Evolutionary conservation across 2,329 filamentous ascomycete species (phyloP).

Genomic region (Clonostachys rosea): DNA sequence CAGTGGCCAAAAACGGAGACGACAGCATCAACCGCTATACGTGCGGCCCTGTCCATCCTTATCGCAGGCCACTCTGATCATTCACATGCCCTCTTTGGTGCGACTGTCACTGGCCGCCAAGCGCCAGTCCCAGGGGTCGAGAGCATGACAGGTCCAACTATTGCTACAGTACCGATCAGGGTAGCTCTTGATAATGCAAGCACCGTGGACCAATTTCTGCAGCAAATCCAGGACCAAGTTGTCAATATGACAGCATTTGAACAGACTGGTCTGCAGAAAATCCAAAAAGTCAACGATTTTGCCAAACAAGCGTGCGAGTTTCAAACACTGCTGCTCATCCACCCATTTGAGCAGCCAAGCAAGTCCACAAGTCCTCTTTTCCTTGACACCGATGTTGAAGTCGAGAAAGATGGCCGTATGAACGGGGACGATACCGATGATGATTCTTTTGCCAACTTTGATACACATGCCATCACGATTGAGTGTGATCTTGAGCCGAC

Average conservation of each 20-base stretch:
- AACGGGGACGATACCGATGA: not conserved
- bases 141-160: slow-evolving; percentile 13
- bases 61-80: not conserved
- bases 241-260: slow-evolving; percentile 6
- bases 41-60: slow-evolving; percentile 8
- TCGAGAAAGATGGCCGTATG: not conserved
- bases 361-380: not conserved
- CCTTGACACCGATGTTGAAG: slow-evolving; percentile 9
- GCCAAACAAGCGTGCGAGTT: slow-evolving; percentile 7
- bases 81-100: slow-evolving; percentile 17
- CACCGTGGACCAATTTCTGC: slow-evolving; percentile 31
- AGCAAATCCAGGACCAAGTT: slow-evolving; percentile 12
- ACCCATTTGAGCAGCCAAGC: not conserved
- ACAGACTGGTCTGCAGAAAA: slow-evolving; percentile 8
- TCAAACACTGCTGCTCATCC: slow-evolving; percentile 6
- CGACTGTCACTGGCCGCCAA: slow-evolving; percentile 12
- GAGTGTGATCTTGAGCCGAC: not conserved
- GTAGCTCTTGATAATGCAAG: slow-evolving; percentile 14
- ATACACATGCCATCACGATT: slow-evolving; percentile 3
- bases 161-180: slow-evolving; percentile 15
- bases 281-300: slow-evolving; percentile 8
- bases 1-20: not conserved
- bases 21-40: slow-evolving; percentile 8
- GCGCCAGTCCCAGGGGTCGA: slow-evolving; percentile 12
- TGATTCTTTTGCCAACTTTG: slow-evolving; percentile 9